phyloP scores from a whole-genome alignment of 768 basidiomycete species.

The Tricholoma bakamatsutake region DNA sequence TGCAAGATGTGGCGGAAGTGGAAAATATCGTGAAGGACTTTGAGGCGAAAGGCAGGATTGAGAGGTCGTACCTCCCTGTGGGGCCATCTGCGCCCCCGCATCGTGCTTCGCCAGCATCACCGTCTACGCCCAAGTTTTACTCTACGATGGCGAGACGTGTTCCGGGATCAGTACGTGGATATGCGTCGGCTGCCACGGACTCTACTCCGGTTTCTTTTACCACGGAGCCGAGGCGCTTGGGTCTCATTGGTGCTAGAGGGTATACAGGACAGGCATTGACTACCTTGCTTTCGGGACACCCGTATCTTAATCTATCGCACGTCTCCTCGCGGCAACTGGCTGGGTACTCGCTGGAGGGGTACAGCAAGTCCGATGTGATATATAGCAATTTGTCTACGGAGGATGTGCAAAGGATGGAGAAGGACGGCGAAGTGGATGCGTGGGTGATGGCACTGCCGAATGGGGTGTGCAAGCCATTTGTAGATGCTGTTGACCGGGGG shows the following conservation, averaged over 20 bases:
- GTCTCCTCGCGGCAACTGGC: conserved; percentile 95
- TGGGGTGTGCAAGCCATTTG: conserved; percentile 93
- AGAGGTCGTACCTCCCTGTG: conserved; percentile 86
- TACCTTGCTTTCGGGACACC: conserved; percentile 81
- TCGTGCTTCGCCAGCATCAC: conserved; percentile 24
- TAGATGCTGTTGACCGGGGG: conserved; percentile 86
- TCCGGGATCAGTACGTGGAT: conserved; percentile 61
- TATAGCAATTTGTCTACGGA: conserved; percentile 77
- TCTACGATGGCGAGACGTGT: conserved; percentile 51
- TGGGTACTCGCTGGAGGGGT: conserved; percentile 72
- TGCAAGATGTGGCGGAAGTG: conserved; percentile 87
- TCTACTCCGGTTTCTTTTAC: conserved; percentile 19
- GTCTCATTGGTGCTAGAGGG: conserved; percentile 91
- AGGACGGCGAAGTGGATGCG: conserved; percentile 85
- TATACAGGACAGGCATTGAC: conserved; percentile 94
- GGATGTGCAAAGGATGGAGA: conserved; percentile 88
- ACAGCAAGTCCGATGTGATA: conserved; percentile 65
- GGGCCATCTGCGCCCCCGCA: conserved; percentile 64
- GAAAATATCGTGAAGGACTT: conserved; percentile 75
- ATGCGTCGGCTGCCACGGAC: conserved; percentile 58
- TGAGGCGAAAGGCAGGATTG: conserved; percentile 77
- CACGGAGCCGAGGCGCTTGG: conserved; percentile 81
- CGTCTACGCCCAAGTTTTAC: conserved; percentile 45
- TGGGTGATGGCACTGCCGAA: conserved; percentile 99
- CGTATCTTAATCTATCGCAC: conserved; percentile 84